Conservation (phyloP, 495 filamentous ascomycete species). For the Ascobolus immersus region DNA sequence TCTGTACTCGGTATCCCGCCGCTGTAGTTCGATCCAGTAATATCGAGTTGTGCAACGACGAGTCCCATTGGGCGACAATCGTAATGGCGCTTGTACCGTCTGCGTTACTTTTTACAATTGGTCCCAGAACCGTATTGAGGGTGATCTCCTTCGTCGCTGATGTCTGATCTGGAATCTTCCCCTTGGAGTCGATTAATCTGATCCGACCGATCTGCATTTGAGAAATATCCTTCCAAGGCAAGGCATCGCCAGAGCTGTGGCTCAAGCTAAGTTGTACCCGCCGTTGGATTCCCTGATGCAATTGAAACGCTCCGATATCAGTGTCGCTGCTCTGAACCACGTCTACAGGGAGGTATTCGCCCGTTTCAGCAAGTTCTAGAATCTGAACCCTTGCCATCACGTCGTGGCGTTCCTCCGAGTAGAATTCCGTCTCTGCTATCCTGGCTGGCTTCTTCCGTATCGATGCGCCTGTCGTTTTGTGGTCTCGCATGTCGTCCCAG, state of each 20-base stretch:
- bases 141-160: constrained; percentile 44
- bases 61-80: constrained; percentile 82
- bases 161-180: constrained; percentile 56
- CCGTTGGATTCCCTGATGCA: constrained; percentile 85
- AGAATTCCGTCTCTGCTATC: constrained; percentile 76
- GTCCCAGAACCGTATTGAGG: constrained; percentile 48
- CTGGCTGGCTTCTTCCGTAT: constrained; percentile 43
- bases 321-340: constrained; percentile 60
- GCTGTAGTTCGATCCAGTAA: constrained; percentile 71
- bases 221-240: constrained; percentile 64
- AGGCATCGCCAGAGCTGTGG: constrained; percentile 63
- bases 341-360: constrained; percentile 77
- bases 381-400: constrained; percentile 70
- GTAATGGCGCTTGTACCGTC: constrained; percentile 81
- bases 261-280: constrained; percentile 64
- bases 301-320: constrained; percentile 69
- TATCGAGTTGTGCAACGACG: constrained; percentile 68
- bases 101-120: constrained; percentile 50
- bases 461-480: too few species aligned
- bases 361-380: constrained; percentile 68
- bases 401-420: constrained; percentile 77
- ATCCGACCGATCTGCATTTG: constrained; percentile 53
- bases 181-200: constrained; percentile 55
- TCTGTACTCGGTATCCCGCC: constrained; percentile 74
- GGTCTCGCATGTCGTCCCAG: constrained; percentile 95